Percentiles rank a stretch among this genome's conserved stretches.
Conservation (phyloP, 2,329 filamentous ascomycete genomes). For the Alternaria solani region DNA sequence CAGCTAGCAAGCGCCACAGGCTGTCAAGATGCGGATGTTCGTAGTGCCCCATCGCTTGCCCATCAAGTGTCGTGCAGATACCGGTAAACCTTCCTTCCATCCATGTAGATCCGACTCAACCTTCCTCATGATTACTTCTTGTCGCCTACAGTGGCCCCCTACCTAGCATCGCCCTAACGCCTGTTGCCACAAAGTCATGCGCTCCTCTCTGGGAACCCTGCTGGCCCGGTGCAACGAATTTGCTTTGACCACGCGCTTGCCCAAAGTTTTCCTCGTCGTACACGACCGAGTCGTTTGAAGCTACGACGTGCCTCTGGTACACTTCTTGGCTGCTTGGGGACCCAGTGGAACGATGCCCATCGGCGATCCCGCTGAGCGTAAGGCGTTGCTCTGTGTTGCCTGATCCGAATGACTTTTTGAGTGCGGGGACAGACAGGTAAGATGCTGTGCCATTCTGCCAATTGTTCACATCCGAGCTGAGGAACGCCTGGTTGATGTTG, state of each 20-base stretch:
- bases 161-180: constrained; percentile 39
- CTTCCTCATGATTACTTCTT: constrained; percentile 5
- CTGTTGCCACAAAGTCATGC: constrained; percentile 33
- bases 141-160: constrained; percentile 34
- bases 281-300: constrained; percentile 63
- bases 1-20: not conserved
- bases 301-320: constrained; percentile 66
- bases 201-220: constrained; percentile 7
- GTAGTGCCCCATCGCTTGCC: constrained; percentile 19
- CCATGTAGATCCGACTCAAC: constrained; percentile 6
- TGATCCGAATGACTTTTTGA: constrained; percentile 59
- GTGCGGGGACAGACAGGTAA: constrained; percentile 60
- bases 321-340: constrained; percentile 49
- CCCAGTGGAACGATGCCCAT: constrained; percentile 18
- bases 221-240: constrained; percentile 9
- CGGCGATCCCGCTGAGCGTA: constrained; percentile 58
- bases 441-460: constrained; percentile 65
- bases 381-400: constrained; percentile 67
- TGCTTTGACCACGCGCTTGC: constrained; percentile 19
- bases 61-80: constrained; percentile 15
- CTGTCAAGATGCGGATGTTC: constrained; percentile 3
- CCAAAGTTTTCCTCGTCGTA: constrained; percentile 56
- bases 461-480: constrained; percentile 58
- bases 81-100: constrained; percentile 12
- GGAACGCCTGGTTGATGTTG: constrained; percentile 28